These are phyloP conservation scores for Camelina laxa DNA, from an alignment of 345 rosid genomes.

Conservation along the genomic window DNA sequence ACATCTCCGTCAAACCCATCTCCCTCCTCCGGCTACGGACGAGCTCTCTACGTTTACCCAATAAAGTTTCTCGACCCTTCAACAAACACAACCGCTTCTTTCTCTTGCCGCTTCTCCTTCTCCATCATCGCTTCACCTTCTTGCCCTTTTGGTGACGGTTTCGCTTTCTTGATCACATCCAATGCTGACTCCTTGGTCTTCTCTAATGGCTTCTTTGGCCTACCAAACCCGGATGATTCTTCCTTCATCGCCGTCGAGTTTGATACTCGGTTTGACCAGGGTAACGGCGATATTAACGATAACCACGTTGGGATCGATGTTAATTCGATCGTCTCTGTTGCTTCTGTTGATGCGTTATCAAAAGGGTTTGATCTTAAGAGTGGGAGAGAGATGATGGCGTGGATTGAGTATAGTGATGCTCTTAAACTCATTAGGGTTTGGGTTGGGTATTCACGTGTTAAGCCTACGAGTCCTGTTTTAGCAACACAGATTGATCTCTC, in stretches of 20 bases:
- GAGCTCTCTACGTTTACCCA: conserved; percentile 65
- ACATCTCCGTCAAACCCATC: conserved; percentile 41
- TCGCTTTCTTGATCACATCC: conserved; percentile 83
- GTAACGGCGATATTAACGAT: conserved; percentile 59
- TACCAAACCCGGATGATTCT: conserved; percentile 55
- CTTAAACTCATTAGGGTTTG: conserved; percentile 65
- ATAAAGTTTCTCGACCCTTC: conserved; percentile 62
- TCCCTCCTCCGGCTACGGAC: conserved; percentile 49
- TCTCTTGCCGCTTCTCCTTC: conserved; percentile 74
- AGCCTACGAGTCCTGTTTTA: conserved; percentile 64
- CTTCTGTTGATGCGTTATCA: conserved; percentile 54
- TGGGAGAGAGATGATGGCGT: conserved; percentile 60
- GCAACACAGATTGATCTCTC: conserved; percentile 67
- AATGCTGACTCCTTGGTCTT: conserved; percentile 65
- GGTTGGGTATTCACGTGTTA: conserved; percentile 56
- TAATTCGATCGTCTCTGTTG: conserved; percentile 56
- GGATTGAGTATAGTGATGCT: conserved; percentile 74
- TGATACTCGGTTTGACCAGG: conserved; percentile 66
- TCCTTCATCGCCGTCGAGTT: conserved; percentile 80
- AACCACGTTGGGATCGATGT: conserved; percentile 76
- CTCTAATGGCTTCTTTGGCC: conserved; percentile 68
- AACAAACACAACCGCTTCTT: conserved; percentile 59
- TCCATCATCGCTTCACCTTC: conserved; percentile 55
- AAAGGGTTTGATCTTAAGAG: conserved; percentile 67
- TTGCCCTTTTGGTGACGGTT: conserved; percentile 78